A percentile compares a stretch with the other conserved stretches of the same genome.
Evolutionary conservation across 2,329 filamentous ascomycete genomes (phyloP).

Genomic region (Pseudogymnoascus sp.): DNA sequence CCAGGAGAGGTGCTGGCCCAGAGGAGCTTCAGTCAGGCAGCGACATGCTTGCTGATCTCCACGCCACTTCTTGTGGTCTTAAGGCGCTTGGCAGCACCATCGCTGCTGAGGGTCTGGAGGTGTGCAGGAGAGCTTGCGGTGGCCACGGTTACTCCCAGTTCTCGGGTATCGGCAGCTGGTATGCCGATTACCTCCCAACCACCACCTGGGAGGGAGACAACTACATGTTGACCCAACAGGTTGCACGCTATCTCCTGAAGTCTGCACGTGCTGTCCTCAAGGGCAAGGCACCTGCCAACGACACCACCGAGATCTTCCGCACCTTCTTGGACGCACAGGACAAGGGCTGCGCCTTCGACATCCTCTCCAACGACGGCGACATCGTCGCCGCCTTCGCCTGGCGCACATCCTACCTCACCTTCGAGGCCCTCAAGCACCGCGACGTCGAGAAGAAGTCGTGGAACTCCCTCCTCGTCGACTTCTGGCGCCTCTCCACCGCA

Average conservation of each 20-base stretch:
- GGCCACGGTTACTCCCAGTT: constrained; percentile 70
- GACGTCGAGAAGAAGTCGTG: constrained; percentile 68
- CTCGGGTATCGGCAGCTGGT: constrained; percentile 67
- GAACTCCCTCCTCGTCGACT: constrained; percentile 71
- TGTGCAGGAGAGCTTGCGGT: constrained; percentile 66
- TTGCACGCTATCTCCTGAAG: constrained; percentile 67
- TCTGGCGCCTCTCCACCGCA: constrained; percentile 66
- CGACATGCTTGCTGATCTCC: constrained; percentile 62
- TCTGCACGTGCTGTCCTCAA: constrained; percentile 61
- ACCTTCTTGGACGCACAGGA: constrained; percentile 57
- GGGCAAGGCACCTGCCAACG: constrained; percentile 55
- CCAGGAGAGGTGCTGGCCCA: constrained; percentile 51
- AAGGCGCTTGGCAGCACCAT: constrained; percentile 65
- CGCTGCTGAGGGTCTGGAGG: constrained; percentile 65
- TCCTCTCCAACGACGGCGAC: constrained; percentile 61
- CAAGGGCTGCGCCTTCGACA: constrained; percentile 64
- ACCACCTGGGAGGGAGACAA: constrained; percentile 66
- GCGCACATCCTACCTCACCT: constrained; percentile 65
- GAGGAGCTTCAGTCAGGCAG: constrained; percentile 59
- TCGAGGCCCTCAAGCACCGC: constrained; percentile 65
- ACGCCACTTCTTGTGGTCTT: constrained; percentile 67
- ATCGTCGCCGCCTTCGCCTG: constrained; percentile 67
- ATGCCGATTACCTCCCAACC: constrained; percentile 66
- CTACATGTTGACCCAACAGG: constrained; percentile 76
- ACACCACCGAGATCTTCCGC: constrained; percentile 58